These are phyloP conservation scores for Colletotrichum australisinense DNA, from an alignment of 2,329 filamentous ascomycete genomes.

Conservation along the genomic window DNA sequence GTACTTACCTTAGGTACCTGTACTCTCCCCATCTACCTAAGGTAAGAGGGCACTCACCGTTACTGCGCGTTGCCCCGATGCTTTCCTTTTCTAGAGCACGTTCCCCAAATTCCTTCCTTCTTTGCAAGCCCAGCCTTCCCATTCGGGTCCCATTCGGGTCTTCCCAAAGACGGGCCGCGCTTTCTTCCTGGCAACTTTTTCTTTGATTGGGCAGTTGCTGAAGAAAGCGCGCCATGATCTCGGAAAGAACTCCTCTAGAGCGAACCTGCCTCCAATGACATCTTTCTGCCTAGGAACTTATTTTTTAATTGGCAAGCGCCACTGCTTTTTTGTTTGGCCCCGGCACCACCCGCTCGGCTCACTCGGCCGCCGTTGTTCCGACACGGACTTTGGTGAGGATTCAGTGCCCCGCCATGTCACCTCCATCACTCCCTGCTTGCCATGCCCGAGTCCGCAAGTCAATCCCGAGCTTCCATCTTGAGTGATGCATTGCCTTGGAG, in stretches of 20 bases:
- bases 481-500: neutral
- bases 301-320: neutral
- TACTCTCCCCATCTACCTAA: neutral
- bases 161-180: neutral
- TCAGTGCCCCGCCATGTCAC: neutral
- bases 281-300: neutral
- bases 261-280: neutral
- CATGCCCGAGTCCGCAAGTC: neutral
- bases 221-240: neutral
- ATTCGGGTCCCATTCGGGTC: neutral
- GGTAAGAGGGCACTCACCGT: neutral
- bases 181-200: neutral
- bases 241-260: neutral
- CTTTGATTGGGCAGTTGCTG: neutral
- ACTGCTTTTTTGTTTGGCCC: neutral
- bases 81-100: neutral
- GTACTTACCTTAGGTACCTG: no score
- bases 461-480: neutral
- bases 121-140: neutral
- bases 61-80: neutral
- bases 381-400: neutral
- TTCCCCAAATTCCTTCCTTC: neutral
- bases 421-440: no score
- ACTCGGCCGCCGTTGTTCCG: constrained; percentile 28
- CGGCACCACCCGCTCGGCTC: constrained; percentile 16